Percentiles rank a stretch among this genome's conserved stretches.
Conservation (phyloP, 129 eudicot genomes). For the Escallonia herrerae region DNA sequence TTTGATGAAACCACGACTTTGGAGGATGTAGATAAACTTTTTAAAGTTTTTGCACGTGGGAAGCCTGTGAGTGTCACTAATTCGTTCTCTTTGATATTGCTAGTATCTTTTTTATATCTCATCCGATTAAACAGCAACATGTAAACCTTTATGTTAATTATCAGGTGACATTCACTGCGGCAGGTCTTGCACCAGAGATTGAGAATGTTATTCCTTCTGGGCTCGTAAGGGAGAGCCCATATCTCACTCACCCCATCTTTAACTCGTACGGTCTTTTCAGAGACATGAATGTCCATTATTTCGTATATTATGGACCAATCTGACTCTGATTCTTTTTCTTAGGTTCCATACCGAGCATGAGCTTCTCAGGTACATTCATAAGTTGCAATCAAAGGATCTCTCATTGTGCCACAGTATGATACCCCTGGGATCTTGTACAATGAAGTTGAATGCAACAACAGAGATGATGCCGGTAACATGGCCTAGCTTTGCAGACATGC, state of each 20-base stretch:
- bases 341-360: conserved; percentile 96
- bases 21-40: conserved; percentile 86
- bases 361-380: conserved; percentile 80
- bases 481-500: conserved; percentile 68
- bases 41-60: conserved; percentile 67
- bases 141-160: conserved; percentile 9
- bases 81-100: neutral
- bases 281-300: neutral
- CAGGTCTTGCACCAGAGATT: conserved; percentile 78
- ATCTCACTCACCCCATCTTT: conserved; percentile 69
- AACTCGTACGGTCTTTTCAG: conserved; percentile 60
- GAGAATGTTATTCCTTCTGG: conserved; percentile 59
- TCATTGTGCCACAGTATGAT: conserved; percentile 97
- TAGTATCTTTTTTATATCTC: neutral
- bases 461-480: conserved; percentile 97
- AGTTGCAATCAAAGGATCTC: conserved; percentile 83
- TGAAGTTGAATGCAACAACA: conserved; percentile 95
- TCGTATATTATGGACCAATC: neutral
- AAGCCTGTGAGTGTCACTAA: conserved; percentile 47
- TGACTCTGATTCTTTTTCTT: conserved; percentile 2
- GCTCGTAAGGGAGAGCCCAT: conserved; percentile 78
- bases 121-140: neutral
- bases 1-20: conserved; percentile 93
- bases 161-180: conserved; percentile 81
- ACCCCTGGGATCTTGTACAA: conserved; percentile 91